Conservation (phyloP, 768 basidiomycete species). For the Rhodotorula babjevae region DNA sequence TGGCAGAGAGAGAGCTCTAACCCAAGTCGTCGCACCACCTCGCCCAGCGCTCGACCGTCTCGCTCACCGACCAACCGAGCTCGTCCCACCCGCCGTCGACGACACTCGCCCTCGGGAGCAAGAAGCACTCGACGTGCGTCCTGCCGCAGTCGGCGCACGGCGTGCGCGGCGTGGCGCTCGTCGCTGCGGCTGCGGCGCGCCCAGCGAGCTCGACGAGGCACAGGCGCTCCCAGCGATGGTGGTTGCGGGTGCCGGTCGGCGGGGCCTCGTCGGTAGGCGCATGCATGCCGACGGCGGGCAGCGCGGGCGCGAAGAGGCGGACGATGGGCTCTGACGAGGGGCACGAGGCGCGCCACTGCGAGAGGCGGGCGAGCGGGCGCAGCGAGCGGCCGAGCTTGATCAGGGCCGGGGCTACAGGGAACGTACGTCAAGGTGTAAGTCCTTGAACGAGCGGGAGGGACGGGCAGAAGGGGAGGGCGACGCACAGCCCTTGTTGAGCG, state of each 20-base stretch:
- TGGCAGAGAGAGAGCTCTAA: too few relatives aligned
- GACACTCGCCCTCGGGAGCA: constrained; percentile 4
- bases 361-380: neutral
- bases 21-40: constrained; percentile 28
- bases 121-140: constrained; percentile 27
- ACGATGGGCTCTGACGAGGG: constrained; percentile 30
- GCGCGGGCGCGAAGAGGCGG: constrained; percentile 1
- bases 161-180: neutral
- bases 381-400: neutral
- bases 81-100: neutral
- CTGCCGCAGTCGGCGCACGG: constrained; percentile 18
- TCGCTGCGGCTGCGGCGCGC: neutral
- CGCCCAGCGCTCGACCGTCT: constrained; percentile 29
- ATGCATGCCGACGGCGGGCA: neutral
- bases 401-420: neutral
- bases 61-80: constrained; percentile 10
- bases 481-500: neutral
- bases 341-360: constrained; percentile 29
- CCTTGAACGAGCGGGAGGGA: neutral
- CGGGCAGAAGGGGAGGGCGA: too few relatives aligned
- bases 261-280: too few relatives aligned
- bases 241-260: neutral
- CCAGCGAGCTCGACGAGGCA: constrained; percentile 31
- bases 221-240: constrained; percentile 33
- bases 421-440: too few relatives aligned